These are phyloP conservation scores for Amaranthus cruentus DNA, from an alignment of 148 eudicot genomes.

Conservation along the genomic window DNA sequence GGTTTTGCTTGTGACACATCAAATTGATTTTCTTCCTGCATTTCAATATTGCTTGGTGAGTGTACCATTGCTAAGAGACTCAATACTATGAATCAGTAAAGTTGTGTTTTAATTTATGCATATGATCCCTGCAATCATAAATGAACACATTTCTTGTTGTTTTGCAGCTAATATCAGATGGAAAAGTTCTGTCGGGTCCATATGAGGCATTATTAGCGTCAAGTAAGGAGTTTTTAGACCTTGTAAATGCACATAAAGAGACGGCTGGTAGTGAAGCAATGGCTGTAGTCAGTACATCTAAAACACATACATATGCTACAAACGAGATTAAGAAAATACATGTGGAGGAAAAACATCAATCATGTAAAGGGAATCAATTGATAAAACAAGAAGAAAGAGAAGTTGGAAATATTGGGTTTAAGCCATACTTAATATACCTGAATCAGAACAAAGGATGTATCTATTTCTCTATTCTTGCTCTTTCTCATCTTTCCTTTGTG, in stretches of 20 bases:
- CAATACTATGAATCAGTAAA: neutral
- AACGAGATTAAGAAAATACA: constrained; percentile 42
- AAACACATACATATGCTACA: constrained; percentile 20
- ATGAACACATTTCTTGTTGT: constrained; percentile 2
- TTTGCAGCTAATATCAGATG: constrained; percentile 80
- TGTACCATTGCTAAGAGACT: neutral
- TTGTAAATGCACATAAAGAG: constrained; percentile 87
- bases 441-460: constrained; percentile 63
- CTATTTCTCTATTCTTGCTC: constrained; percentile 40
- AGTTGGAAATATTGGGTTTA: constrained; percentile 73
- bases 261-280: constrained; percentile 68
- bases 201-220: constrained; percentile 53
- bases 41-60: constrained; percentile 81
- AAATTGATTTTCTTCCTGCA: constrained; percentile 95
- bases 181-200: constrained; percentile 63
- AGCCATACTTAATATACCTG: constrained; percentile 65
- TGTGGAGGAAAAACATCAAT: constrained; percentile 28
- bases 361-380: constrained; percentile 50
- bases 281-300: constrained; percentile 33
- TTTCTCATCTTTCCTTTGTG: constrained; percentile 47
- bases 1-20: constrained; percentile 87
- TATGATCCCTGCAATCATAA: neutral
- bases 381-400: constrained; percentile 83
- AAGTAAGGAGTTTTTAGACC: constrained; percentile 64
- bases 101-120: neutral